Evolutionary conservation across 2,329 filamentous ascomycete genomes (phyloP).

Genomic region (Hypoxylon sp.): DNA sequence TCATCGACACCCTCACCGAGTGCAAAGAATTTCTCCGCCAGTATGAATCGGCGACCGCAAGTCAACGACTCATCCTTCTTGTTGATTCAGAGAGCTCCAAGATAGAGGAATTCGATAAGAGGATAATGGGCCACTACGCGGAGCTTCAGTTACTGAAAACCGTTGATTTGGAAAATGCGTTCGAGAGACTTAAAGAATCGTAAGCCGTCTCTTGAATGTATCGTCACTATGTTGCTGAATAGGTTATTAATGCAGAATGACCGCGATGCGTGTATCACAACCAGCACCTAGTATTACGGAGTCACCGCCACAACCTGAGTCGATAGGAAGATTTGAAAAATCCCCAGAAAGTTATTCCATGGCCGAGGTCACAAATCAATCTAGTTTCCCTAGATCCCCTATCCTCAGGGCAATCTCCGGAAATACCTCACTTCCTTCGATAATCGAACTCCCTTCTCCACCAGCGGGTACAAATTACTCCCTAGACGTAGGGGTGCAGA

Average conservation of each 20-base stretch:
- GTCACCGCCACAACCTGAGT: slow-evolving; percentile 7
- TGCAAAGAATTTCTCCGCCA: slow-evolving; percentile 47
- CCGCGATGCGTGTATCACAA: slow-evolving; percentile 13
- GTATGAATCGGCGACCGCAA: slow-evolving; percentile 40
- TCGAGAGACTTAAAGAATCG: slow-evolving; percentile 27
- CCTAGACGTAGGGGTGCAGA: not conserved
- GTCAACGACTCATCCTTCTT: slow-evolving; percentile 35
- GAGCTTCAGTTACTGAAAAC: slow-evolving; percentile 43
- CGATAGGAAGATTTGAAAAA: slow-evolving; percentile 12
- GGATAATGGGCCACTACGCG: slow-evolving; percentile 42
- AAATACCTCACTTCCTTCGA: slow-evolving; percentile 33
- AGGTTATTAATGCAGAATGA: slow-evolving; percentile 14
- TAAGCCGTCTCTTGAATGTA: slow-evolving; percentile 14
- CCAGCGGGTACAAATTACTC: not conserved
- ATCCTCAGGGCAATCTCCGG: slow-evolving; percentile 36
- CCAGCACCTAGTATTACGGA: slow-evolving; percentile 5
- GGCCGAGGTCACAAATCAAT: slow-evolving; percentile 14
- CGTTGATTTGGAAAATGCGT: slow-evolving; percentile 15
- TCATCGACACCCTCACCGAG: slow-evolving; percentile 46
- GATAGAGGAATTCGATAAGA: slow-evolving; percentile 46
- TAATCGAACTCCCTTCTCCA: slow-evolving; percentile 43
- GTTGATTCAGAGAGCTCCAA: slow-evolving; percentile 38
- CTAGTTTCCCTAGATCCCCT: slow-evolving; percentile 30
- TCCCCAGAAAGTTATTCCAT: not conserved
- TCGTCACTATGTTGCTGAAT: slow-evolving; percentile 14